Evolutionary conservation across 176 grass and related monocot species (phyloP), one percentile per base, ranked within the genome.

Genomic region (Carex cristatella): DNA sequence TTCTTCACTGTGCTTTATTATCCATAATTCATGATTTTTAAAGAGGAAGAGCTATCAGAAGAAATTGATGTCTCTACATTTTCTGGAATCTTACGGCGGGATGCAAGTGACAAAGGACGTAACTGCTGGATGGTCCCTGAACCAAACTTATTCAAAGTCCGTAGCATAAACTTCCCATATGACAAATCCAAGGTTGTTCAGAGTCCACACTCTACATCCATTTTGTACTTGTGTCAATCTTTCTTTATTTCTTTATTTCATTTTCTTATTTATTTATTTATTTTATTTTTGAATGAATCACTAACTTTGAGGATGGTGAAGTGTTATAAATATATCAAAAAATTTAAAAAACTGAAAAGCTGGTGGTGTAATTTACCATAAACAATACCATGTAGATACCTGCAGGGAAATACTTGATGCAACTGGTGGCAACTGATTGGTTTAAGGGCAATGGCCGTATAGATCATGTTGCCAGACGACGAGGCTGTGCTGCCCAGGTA

Each of bases 171-270:
- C 57, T 99, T 94, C 88, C 86, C 90, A 15, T 83, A 87, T 71
- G 96, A 99, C 78, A 99, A 99, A 88, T 94, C 96, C 53, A 99
- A 99, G 96, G 96, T 99, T 61, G 19, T 78, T 78, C 51, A 78
- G 31, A 57, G 49, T 35, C 30, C 74, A 78, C 33, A 33, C 74
- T 78, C 23, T 33, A 78, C 28, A 32, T 15, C 51, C 51, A 35
- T 78, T 69, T 44, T 57, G 11, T 57, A 71, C 15, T 57, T 57
- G 8, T 33, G 27, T 56, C 12, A 57, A 56, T 78, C 48, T 37
- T 83, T 54, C 14, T 2, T 79, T 66, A 69, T 75, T 53, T 49
- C 40, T 23, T 38, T 37, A 10, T 42, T 70, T 65, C 3, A 30
- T 19, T 7, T 44, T 70, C 35, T 44, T 70, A 75, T 81, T 68